Conservation (phyloP, 495 filamentous ascomycete species). For the Xylaria venustula region DNA sequence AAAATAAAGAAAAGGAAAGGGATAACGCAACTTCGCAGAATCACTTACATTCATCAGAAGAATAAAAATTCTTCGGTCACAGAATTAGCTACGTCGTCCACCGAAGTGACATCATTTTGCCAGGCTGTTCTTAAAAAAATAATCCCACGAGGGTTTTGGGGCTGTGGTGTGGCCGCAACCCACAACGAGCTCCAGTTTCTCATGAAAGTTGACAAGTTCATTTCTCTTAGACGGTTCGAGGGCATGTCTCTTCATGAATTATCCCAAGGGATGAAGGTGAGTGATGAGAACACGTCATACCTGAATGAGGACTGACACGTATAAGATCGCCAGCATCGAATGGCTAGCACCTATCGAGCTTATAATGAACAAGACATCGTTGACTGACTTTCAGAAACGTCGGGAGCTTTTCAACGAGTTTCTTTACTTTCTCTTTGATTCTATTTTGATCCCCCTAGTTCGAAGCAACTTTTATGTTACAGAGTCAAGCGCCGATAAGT, state of each 20-base stretch:
- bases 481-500: slow-evolving; percentile 76
- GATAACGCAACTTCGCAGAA: slow-evolving; percentile 15
- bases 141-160: slow-evolving; percentile 79
- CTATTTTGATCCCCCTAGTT: slow-evolving; percentile 82
- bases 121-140: slow-evolving; percentile 70
- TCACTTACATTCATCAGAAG: slow-evolving; percentile 1
- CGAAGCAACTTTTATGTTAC: slow-evolving; percentile 91
- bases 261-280: slow-evolving; percentile 72
- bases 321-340: slow-evolving; percentile 60
- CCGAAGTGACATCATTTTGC: slow-evolving; percentile 84
- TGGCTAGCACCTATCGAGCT: slow-evolving; percentile 65
- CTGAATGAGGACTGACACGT: slow-evolving; percentile 12
- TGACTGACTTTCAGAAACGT: slow-evolving; percentile 74
- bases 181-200: slow-evolving; percentile 63
- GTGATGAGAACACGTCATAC: neutral
- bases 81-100: slow-evolving; percentile 66
- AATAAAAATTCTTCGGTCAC: slow-evolving; percentile 45
- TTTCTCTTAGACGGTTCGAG: slow-evolving; percentile 77
- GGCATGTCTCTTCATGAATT: slow-evolving; percentile 76
- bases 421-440: slow-evolving; percentile 90
- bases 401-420: slow-evolving; percentile 79
- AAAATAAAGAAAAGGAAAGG: slow-evolving; percentile 12
- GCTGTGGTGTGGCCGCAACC: slow-evolving; percentile 47
- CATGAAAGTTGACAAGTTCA: slow-evolving; percentile 69
- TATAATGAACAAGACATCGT: slow-evolving; percentile 55